Base-by-base conservation (phyloP, 2,329 filamentous ascomycete genomes). In the Hypoxylon sp. region DNA sequence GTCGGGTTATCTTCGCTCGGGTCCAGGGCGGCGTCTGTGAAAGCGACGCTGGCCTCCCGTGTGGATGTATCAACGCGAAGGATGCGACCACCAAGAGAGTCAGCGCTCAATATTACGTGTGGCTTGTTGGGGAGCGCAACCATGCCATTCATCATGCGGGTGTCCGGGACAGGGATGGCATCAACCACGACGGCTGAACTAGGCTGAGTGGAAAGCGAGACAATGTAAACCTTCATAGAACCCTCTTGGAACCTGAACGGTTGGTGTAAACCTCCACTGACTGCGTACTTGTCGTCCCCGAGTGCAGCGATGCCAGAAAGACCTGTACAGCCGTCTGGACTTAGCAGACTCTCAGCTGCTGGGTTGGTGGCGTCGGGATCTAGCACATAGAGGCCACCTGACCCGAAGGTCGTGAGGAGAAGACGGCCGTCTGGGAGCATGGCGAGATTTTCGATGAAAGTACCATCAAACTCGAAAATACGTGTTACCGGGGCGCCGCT, bases 141-240 rank as follows among this genome's bases (percentile, higher is more conserved):
- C 64, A 71, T 69, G 4, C 73, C 73, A 25, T 69, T 63, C 56
- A 74, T 63, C 17, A 54, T 71, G 14, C 6, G 17, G 8, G 68
- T 64, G 14, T 64, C 50, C 2, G 69, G 58, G 14, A 74, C 69
- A 13, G 58, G 33, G 20, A 74, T 66, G 42, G 46, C 64, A 27
- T 68, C 66, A 22, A 70, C 40, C 11, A 74, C 65, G 10, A 33
- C 33, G 33, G 61, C 68, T 44, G 49, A 35, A 35, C 11, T 37
- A 5, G 11, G 11, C 11, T 14, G 33, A 14, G 33, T 14, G 33
- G 33, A 14, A 14, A 37, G 2, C 33, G 33, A 37, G 1, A 37
- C 2, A 3, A 37, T 10, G 14, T 37, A 37, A 3, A 37, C 33
- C 11, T 37, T 37, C 33, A 37, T 37, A 13, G 33, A 37, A 37